These are phyloP conservation scores for Rhizopogon sp. DNA, from an alignment of 768 basidiomycete genomes.

Conservation along the genomic window DNA sequence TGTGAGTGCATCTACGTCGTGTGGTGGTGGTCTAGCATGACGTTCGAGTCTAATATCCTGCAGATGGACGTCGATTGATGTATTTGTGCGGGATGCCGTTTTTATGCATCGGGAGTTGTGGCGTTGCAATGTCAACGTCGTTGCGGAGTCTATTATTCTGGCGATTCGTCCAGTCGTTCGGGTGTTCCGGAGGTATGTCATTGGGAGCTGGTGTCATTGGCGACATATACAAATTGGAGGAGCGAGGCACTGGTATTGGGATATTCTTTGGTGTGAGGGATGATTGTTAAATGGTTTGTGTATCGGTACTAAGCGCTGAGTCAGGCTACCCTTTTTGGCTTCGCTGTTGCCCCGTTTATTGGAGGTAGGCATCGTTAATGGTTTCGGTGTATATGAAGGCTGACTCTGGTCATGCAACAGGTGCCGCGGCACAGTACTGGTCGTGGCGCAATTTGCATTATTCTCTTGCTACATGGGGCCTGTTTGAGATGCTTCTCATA, in stretches of 20 bases:
- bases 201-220: constrained; percentile 53
- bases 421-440: constrained; percentile 43
- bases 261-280: constrained; percentile 42
- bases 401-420: constrained; percentile 15
- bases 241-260: constrained; percentile 45
- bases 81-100: constrained; percentile 46
- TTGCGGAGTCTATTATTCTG: constrained; percentile 49
- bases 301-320: not conserved
- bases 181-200: constrained; percentile 46
- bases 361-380: constrained; percentile 33
- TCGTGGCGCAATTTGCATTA: constrained; percentile 58
- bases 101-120: constrained; percentile 49
- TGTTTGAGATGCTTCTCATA: constrained; percentile 34
- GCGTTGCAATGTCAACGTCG: constrained; percentile 42
- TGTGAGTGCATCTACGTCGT: constrained; percentile 22
- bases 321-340: constrained; percentile 41
- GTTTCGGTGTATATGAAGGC: not conserved
- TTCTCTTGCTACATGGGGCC: constrained; percentile 33
- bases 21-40: constrained; percentile 2
- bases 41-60: not conserved
- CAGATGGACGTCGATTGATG: constrained; percentile 58
- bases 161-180: constrained; percentile 57
- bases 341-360: constrained; percentile 48
- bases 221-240: constrained; percentile 55
- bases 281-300: not conserved